These are phyloP conservation scores for Vitis amurensis DNA, from an alignment of 164 flowering plant genomes.

Conservation along the genomic window DNA sequence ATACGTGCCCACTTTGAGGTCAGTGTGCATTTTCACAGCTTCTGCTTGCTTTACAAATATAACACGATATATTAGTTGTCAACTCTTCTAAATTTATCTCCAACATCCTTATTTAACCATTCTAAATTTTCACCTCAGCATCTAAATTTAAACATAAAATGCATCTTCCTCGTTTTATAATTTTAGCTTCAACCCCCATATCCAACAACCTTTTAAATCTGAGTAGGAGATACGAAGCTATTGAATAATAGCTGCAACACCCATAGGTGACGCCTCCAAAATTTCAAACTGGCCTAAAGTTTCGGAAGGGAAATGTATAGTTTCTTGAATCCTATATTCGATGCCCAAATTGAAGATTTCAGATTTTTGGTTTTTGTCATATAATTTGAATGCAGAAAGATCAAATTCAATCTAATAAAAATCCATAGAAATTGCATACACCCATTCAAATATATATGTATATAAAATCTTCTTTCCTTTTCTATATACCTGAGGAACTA, in stretches of 20 bases:
- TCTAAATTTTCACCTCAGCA: neutral
- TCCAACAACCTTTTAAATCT: neutral
- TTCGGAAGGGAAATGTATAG: too few species aligned
- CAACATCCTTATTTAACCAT: neutral
- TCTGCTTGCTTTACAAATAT: slow-evolving; percentile 58
- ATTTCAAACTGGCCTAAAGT: neutral
- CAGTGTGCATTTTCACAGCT: slow-evolving; percentile 60
- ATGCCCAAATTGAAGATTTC: neutral
- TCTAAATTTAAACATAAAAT: neutral
- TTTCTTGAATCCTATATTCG: too few species aligned
- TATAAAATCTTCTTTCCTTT: neutral
- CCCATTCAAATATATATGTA: too few species aligned
- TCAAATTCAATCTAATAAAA: neutral
- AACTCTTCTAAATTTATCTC: neutral
- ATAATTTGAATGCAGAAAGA: neutral
- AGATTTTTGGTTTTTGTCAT: neutral
- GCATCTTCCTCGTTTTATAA: neutral
- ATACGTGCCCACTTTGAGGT: slow-evolving; percentile 71
- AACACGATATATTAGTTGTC: neutral
- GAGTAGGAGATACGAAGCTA: too few species aligned
- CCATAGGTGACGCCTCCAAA: neutral
- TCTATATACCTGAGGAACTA: slow-evolving; percentile 55
- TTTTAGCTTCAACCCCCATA: neutral
- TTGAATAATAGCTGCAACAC: neutral
- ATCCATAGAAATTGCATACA: too few species aligned